Evolutionary conservation across 2,329 filamentous ascomycete species (phyloP).

Genomic region (Aspergillus sclerotialis): DNA sequence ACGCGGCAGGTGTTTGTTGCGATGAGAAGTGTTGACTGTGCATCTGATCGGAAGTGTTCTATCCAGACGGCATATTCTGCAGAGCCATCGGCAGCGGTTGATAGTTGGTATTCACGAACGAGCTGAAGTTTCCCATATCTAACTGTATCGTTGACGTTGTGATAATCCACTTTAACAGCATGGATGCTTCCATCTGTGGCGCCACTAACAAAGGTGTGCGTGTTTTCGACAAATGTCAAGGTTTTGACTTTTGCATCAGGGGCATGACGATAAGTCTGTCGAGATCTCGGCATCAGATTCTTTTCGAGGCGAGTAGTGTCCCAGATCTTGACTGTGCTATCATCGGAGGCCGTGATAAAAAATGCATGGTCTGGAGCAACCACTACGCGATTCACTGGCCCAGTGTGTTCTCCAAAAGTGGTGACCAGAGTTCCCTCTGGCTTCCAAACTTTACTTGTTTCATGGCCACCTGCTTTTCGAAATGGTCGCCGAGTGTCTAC

Average conservation of each 20-base stretch:
- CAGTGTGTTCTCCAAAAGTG: conserved; percentile 80
- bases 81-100: conserved; percentile 20
- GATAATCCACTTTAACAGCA: conserved; percentile 73
- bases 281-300: conserved; percentile 79
- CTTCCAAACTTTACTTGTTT: conserved; percentile 62
- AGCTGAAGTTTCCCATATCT: conserved; percentile 73
- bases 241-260: conserved; percentile 67
- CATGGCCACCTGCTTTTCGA: conserved; percentile 47
- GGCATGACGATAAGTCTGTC: conserved; percentile 75
- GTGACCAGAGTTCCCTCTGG: conserved; percentile 79
- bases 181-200: conserved; percentile 86
- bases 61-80: conserved; percentile 81
- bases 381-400: conserved; percentile 71
- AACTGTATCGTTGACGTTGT: conserved; percentile 49
- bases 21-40: conserved; percentile 72
- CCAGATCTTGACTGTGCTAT: conserved; percentile 88
- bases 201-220: conserved; percentile 86
- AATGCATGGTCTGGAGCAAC: conserved; percentile 87
- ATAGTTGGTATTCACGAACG: conserved; percentile 73
- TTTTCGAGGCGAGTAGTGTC: conserved; percentile 83
- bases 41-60: conserved; percentile 81
- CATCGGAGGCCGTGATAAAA: conserved; percentile 88
- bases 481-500: conserved; percentile 50
- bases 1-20: conserved; percentile 82
- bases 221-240: conserved; percentile 86